These are phyloP conservation scores for Penicillium argentinense DNA, from an alignment of 495 filamentous ascomycete species.

Conservation along the genomic window DNA sequence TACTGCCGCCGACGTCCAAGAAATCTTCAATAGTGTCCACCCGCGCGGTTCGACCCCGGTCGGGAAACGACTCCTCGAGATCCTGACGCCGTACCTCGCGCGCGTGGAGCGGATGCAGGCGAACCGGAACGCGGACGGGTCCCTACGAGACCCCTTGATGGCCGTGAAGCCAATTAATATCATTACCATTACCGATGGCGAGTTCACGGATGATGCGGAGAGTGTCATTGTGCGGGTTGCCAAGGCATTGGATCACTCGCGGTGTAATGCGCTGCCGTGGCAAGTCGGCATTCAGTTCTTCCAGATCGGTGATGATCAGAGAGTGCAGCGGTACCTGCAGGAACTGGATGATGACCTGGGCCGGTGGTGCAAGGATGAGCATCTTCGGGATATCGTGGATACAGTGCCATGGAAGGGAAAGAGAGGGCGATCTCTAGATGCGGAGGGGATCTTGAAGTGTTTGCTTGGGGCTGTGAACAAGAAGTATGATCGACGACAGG, in stretches of 20 bases:
- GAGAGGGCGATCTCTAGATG: conserved; percentile 46
- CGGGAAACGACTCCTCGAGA: conserved; percentile 67
- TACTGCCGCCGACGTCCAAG: conserved; percentile 49
- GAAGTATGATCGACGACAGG: conserved; percentile 30
- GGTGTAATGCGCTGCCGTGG: conserved; percentile 68
- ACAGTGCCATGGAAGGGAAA: conserved; percentile 71
- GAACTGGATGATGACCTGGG: conserved; percentile 78
- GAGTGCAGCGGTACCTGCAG: conserved; percentile 62
- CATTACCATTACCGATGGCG: conserved; percentile 91
- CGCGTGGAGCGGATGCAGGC: conserved; percentile 40
- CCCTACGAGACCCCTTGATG: not conserved
- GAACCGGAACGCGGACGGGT: conserved; percentile 38
- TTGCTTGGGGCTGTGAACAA: conserved; percentile 74
- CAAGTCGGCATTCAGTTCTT: conserved; percentile 97
- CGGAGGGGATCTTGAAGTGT: conserved; percentile 76
- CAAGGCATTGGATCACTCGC: conserved; percentile 60
- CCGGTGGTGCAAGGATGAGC: conserved; percentile 43
- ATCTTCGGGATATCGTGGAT: conserved; percentile 88
- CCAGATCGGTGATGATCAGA: conserved; percentile 78
- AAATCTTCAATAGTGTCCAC: conserved; percentile 64
- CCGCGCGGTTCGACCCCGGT: conserved; percentile 74
- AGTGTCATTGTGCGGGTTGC: conserved; percentile 66
- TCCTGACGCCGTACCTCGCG: conserved; percentile 70
- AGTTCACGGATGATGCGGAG: conserved; percentile 79
- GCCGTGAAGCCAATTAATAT: conserved; percentile 82